Percentiles rank a stretch among this genome's conserved stretches.
Conservation (phyloP, 1,139 yeast species). For the Magnusiomyces sp. region DNA sequence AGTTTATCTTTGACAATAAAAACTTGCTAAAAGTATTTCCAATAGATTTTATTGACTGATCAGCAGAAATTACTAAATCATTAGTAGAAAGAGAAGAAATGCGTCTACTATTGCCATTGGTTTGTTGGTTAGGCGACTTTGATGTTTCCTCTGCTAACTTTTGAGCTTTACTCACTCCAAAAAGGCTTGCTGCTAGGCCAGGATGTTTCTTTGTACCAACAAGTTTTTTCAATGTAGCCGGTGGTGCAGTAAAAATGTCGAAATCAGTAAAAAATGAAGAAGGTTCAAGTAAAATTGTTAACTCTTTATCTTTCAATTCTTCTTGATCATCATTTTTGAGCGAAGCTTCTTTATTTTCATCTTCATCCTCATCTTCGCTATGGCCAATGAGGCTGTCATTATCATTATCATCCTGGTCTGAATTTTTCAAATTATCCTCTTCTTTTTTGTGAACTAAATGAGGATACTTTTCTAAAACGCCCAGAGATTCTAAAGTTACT, state of each 20-base stretch:
- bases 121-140: background rate
- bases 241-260: constrained; percentile 3
- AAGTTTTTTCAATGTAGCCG: background rate
- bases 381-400: constrained; percentile 1
- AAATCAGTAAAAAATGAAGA: constrained; percentile 4
- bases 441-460: background rate
- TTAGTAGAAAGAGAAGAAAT: constrained; percentile 18
- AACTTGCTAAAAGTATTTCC: constrained; percentile 29
- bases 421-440: background rate
- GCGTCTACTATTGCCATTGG: constrained; percentile 3
- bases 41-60: constrained; percentile 26
- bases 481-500: constrained; percentile 37
- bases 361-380: background rate
- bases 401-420: background rate
- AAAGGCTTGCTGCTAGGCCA: background rate
- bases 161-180: constrained; percentile 7
- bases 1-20: constrained; percentile 26
- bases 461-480: constrained; percentile 15
- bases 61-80: constrained; percentile 26
- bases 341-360: background rate
- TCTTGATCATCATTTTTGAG: background rate
- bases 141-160: background rate
- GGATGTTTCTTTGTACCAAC: background rate
- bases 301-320: background rate
- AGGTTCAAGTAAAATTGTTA: background rate